A percentile compares a stretch with the other conserved stretches of the same genome.
Conservation (phyloP, 345 rosid genomes). For the Sapria himalayana region DNA sequence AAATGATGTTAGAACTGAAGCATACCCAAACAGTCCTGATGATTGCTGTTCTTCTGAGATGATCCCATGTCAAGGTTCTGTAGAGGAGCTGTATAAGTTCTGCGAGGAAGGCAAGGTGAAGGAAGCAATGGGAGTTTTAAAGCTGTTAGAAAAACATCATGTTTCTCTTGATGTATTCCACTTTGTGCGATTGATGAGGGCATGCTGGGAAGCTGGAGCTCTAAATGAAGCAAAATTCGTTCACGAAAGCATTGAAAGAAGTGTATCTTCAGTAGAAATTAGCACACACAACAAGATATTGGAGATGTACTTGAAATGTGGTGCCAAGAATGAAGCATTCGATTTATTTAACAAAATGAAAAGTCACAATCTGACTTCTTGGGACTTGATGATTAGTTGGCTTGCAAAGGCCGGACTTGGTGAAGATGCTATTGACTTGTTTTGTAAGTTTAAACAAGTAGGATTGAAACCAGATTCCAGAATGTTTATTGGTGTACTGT, state of each 20-base stretch:
- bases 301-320: slow-evolving; percentile 54
- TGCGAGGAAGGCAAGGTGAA: slow-evolving; percentile 34
- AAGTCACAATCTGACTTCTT: slow-evolving; percentile 29
- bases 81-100: slow-evolving; percentile 32
- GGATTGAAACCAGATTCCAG: slow-evolving; percentile 38
- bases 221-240: slow-evolving; percentile 38
- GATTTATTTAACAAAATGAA: slow-evolving; percentile 33
- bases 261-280: slow-evolving; percentile 15
- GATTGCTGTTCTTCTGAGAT: slow-evolving; percentile 6
- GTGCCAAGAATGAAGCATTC: slow-evolving; percentile 26
- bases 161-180: slow-evolving; percentile 25
- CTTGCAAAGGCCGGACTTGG: slow-evolving; percentile 53
- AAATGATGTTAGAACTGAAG: slow-evolving; percentile 7
- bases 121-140: slow-evolving; percentile 32
- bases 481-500: slow-evolving; percentile 36
- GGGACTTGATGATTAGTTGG: slow-evolving; percentile 45
- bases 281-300: slow-evolving; percentile 24
- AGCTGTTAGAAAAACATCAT: slow-evolving; percentile 17
- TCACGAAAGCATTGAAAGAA: slow-evolving; percentile 23
- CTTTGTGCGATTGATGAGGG: slow-evolving; percentile 26
- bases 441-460: slow-evolving; percentile 33
- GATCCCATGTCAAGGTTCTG: slow-evolving; percentile 5
- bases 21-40: neutral
- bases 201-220: slow-evolving; percentile 43
- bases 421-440: slow-evolving; percentile 69